These are phyloP conservation scores for Puccinia triticina DNA, from an alignment of 1,284 basidiomycete genomes.

Conservation along the genomic window DNA sequence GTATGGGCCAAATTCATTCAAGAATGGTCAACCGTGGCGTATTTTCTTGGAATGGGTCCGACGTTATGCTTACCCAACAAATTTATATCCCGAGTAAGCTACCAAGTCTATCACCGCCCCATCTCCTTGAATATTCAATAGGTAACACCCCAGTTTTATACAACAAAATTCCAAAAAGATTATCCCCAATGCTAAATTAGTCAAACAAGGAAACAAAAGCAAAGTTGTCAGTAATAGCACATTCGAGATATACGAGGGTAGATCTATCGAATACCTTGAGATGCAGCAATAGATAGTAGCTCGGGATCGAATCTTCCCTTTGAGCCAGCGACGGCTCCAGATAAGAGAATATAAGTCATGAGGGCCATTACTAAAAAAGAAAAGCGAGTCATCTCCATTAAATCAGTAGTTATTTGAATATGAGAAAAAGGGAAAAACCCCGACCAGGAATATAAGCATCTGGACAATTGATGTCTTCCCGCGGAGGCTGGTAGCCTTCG, in stretches of 20 bases:
- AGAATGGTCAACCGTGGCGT: not conserved
- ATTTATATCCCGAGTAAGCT: conserved; percentile 92
- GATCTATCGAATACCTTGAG: conserved; percentile 70
- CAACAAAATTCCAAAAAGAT: conserved; percentile 82
- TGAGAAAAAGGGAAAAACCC: not conserved
- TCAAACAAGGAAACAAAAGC: not conserved
- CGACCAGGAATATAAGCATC: conserved; percentile 93
- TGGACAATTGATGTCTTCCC: conserved; percentile 93
- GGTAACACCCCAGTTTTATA: conserved; percentile 86
- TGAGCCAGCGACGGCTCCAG: conserved; percentile 76
- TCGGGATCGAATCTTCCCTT: conserved; percentile 84
- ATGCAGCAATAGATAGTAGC: conserved; percentile 82
- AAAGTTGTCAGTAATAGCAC: not conserved
- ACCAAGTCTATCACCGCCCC: conserved; percentile 69
- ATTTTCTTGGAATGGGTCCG: not conserved
- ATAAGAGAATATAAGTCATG: conserved; percentile 90
- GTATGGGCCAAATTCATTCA: not conserved
- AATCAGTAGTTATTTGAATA: conserved; percentile 14
- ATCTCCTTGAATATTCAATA: conserved; percentile 78
- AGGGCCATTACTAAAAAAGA: conserved; percentile 80
- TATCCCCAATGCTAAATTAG: conserved; percentile 60
- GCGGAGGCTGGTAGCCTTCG: conserved; percentile 79
- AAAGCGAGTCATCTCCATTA: not conserved
- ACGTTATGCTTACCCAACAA: conserved; percentile 73
- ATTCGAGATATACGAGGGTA: not conserved